Evolutionary conservation across 768 basidiomycete species (phyloP), one percentile per base, ranked within the genome.

Genomic region (Obba rivulosa): DNA sequence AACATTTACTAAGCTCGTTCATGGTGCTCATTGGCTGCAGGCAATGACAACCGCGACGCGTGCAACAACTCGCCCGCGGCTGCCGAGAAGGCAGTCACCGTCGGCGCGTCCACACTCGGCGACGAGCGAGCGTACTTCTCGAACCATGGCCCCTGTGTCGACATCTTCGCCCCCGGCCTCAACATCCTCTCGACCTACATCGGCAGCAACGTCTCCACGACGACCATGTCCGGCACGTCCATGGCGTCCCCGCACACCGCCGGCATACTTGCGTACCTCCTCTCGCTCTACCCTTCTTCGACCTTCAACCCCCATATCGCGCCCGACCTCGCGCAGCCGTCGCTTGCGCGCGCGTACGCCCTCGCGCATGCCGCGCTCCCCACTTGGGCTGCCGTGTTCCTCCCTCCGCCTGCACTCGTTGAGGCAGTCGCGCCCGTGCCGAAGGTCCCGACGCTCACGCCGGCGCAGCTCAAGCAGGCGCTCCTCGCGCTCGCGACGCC

Each of bases 181-280:
- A 92, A 92, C 74, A 95, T 97, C 64, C 72, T 87, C 2, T 94
- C 89, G 34, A 95, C 90, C 46, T 96, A 81, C 74, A 91, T 76
- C 50, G 82, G 82, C 25, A 76, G 79, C 51, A 65, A 63, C 50
- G 62, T 53, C 4, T 79, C 87, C n/a, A 74, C 73, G 42, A 80
- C 83, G 57, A 88, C 84, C 8, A 79, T 96, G 56, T 92, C 89
- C 1, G 92, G 92, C 37, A 93, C 92, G 8, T 92, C 88, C 14
- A 96, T 96, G 92, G 93, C 94, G 13, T 89, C 89, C 7, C 95
- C 95, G 40, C 93, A 95, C 70, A 83, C 80, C 37, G 88, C 89
- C 49, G 95, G 95, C 56, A 70, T 96, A 46, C 70, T 91, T 44
- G 94, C 94, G 11, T 98, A 98, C 77, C 77, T 92, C 54, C 79